A percentile compares a stretch with the other conserved stretches of the same genome.
Evolutionary conservation across 2,329 filamentous ascomycete genomes (phyloP).

Genomic region (Zymoseptoria ardabiliae): DNA sequence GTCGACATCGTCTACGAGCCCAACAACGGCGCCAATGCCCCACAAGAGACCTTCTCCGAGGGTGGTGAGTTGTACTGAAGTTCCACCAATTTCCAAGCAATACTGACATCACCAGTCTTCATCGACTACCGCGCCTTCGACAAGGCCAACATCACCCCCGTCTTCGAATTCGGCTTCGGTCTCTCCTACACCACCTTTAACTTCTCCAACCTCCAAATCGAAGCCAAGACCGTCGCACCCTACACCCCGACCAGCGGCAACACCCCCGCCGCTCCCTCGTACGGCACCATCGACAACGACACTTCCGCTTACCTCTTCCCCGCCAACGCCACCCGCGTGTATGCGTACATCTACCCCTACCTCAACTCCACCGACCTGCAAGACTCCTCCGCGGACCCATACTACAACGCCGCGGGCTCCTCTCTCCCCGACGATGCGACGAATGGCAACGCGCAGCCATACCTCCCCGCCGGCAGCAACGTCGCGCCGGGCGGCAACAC

Average conservation of each 20-base stretch:
- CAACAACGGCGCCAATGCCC: slow-evolving; percentile 59
- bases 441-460: slow-evolving; percentile 52
- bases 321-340: slow-evolving; percentile 45
- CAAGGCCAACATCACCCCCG: slow-evolving; percentile 54
- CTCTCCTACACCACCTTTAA: slow-evolving; percentile 73
- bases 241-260: slow-evolving; percentile 56
- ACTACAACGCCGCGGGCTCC: slow-evolving; percentile 54
- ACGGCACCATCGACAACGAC: slow-evolving; percentile 58
- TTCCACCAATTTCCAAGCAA: no score
- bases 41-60: slow-evolving; percentile 68
- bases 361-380: slow-evolving; percentile 56
- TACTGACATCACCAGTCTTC: slow-evolving; percentile 43
- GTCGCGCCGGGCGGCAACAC: slow-evolving; percentile 57
- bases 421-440: slow-evolving; percentile 52
- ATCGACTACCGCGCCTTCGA: slow-evolving; percentile 79
- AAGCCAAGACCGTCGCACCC: slow-evolving; percentile 41
- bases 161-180: slow-evolving; percentile 76
- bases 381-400: slow-evolving; percentile 50
- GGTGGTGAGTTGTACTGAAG: no score
- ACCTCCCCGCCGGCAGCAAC: slow-evolving; percentile 49
- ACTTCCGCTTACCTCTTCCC: slow-evolving; percentile 64
- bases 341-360: slow-evolving; percentile 63
- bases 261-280: slow-evolving; percentile 55
- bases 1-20: slow-evolving; percentile 59
- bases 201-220: slow-evolving; percentile 60